Evolutionary conservation across 2,329 filamentous ascomycete species (phyloP).

Genomic region (Diaporthe caulivora): DNA sequence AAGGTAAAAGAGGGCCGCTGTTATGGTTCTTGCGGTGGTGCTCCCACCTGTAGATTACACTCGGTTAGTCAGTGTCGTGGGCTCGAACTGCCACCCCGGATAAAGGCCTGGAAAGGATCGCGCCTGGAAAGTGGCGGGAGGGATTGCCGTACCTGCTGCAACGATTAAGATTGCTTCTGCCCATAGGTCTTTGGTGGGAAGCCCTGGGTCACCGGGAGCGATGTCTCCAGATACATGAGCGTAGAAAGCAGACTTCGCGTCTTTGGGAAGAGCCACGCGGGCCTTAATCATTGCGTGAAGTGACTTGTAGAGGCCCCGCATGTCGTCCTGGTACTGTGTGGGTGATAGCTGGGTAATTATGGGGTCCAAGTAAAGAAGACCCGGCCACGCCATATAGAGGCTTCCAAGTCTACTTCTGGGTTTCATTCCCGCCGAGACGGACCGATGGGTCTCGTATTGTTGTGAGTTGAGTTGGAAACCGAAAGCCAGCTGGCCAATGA

Average conservation of each 20-base stretch:
- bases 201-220: not conserved
- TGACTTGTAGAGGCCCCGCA: not conserved
- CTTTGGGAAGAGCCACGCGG: not conserved
- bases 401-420: not conserved
- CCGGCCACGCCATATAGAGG: constrained; percentile 25
- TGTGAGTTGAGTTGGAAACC: constrained; percentile 41
- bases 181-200: not conserved
- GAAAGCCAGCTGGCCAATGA: constrained; percentile 40
- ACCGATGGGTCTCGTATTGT: constrained; percentile 31
- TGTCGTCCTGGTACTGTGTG: not conserved
- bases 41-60: not conserved
- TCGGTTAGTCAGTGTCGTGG: too few relatives aligned
- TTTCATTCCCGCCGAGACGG: not conserved
- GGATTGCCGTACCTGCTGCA: not conserved
- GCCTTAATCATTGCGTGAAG: constrained; percentile 1
- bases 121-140: too few relatives aligned
- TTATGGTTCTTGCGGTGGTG: constrained; percentile 4
- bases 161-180: constrained; percentile 6
- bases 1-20: constrained; percentile 2
- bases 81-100: too few relatives aligned
- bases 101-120: too few relatives aligned
- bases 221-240: not conserved
- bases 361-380: not conserved
- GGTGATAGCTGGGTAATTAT: not conserved
- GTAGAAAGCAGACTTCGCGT: constrained; percentile 18